These are phyloP conservation scores for Trichoderma sp. DNA, from an alignment of 2,329 filamentous ascomycete genomes.

Conservation along the genomic window DNA sequence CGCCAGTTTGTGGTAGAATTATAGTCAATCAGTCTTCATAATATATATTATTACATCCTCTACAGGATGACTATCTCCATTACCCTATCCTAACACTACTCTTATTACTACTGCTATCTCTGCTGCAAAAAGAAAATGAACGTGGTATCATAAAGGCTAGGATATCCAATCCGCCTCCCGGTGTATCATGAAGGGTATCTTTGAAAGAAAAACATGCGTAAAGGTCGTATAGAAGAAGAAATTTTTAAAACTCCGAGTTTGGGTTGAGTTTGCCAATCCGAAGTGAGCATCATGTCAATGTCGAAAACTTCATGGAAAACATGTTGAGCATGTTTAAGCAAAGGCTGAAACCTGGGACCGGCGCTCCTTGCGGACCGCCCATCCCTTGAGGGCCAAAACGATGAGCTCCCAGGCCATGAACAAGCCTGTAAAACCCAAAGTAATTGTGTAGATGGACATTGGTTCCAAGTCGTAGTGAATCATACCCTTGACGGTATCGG, in stretches of 20 bases:
- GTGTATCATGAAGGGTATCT: slow-evolving; percentile 14
- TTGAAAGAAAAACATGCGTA: neutral
- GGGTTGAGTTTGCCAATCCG: neutral
- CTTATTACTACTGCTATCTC: neutral
- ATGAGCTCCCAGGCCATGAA: slow-evolving; percentile 83
- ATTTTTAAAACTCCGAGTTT: neutral
- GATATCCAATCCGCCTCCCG: slow-evolving; percentile 4
- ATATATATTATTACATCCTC: neutral
- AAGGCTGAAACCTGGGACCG: neutral
- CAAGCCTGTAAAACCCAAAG: slow-evolving; percentile 77
- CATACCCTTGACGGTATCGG: slow-evolving; percentile 74
- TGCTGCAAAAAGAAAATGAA: neutral
- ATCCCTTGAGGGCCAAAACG: slow-evolving; percentile 80
- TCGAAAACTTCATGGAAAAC: neutral
- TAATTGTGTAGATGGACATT: slow-evolving; percentile 91
- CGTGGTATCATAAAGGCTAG: slow-evolving; percentile 12
- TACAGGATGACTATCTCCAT: neutral
- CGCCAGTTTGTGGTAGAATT: neutral
- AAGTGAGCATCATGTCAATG: neutral
- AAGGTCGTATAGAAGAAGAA: slow-evolving; percentile 3
- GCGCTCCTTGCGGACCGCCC: slow-evolving; percentile 61
- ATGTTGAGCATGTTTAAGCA: neutral
- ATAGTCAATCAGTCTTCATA: neutral
- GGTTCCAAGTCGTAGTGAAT: slow-evolving; percentile 74
- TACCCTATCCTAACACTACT: neutral